These are phyloP conservation scores for Fusarium armeniacum DNA, from an alignment of 2,329 filamentous ascomycete genomes.

Conservation along the genomic window DNA sequence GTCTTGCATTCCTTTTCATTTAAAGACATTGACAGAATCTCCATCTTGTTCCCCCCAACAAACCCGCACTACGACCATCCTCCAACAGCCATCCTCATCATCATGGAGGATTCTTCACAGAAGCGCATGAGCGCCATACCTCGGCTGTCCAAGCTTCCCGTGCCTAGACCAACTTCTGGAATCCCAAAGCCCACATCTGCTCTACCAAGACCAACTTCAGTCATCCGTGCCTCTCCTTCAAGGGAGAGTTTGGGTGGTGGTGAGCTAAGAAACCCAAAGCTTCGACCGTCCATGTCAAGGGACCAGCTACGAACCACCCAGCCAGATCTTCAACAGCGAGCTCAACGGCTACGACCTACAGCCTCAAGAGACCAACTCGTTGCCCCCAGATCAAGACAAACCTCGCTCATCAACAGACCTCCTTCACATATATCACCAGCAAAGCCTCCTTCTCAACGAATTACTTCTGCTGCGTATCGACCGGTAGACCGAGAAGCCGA, in stretches of 20 bases:
- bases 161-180: slow-evolving; percentile 53
- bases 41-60: not conserved
- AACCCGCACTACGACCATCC: not conserved
- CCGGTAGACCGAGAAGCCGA: slow-evolving; percentile 34
- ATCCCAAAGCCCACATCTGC: slow-evolving; percentile 51
- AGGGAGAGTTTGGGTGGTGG: slow-evolving; percentile 50
- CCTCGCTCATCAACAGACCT: slow-evolving; percentile 38
- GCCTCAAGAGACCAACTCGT: slow-evolving; percentile 58
- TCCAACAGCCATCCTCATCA: not conserved
- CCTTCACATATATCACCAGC: slow-evolving; percentile 37
- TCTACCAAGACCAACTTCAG: slow-evolving; percentile 48
- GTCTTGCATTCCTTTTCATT: slow-evolving; percentile 20
- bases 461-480: slow-evolving; percentile 44
- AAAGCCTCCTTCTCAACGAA: slow-evolving; percentile 30
- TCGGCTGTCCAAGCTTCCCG: slow-evolving; percentile 57
- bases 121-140: slow-evolving; percentile 58
- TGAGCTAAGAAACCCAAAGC: slow-evolving; percentile 58
- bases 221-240: slow-evolving; percentile 51
- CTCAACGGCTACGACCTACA: slow-evolving; percentile 58
- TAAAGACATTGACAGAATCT: slow-evolving; percentile 14
- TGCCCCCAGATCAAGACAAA: slow-evolving; percentile 43
- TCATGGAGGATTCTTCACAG: slow-evolving; percentile 53
- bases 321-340: slow-evolving; percentile 52
- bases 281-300: slow-evolving; percentile 59
- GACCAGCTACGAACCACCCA: slow-evolving; percentile 54